A percentile compares a stretch with the other conserved stretches of the same genome.
Conservation (phyloP, 176 grass and related monocot species). For the Oryza coarctata region DNA sequence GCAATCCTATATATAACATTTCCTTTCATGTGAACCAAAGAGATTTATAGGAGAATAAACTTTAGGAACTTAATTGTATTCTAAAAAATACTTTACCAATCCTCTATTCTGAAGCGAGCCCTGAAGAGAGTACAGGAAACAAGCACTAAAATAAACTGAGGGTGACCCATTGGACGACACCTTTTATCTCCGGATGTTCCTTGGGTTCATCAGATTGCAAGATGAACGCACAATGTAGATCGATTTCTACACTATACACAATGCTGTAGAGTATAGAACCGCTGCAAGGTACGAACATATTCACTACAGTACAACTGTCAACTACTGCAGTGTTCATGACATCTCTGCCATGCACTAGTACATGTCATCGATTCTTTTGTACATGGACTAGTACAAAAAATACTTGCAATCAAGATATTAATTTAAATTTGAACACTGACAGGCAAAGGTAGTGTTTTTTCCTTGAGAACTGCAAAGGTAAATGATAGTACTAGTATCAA, state of each 20-base stretch:
- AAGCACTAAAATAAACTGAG: no score
- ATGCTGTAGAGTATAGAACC: neutral
- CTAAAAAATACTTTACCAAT: no score
- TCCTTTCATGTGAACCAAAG: no score
- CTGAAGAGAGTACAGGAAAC: no score
- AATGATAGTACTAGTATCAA: neutral
- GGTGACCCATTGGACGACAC: no score
- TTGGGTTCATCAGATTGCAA: neutral
- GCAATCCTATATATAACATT: no score
- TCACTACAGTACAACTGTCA: neutral
- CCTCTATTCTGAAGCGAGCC: no score
- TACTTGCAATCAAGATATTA: neutral
- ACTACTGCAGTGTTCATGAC: neutral
- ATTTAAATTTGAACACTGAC: neutral
- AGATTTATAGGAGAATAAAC: no score
- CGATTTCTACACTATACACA: neutral
- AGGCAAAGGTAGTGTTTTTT: neutral
- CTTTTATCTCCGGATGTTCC: neutral
- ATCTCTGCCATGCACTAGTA: neutral
- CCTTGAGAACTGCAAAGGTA: neutral
- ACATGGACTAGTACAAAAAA: neutral
- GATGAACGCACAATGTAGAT: neutral
- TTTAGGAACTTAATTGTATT: no score
- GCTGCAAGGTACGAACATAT: neutral
- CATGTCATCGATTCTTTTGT: neutral